phyloP scores from a whole-genome alignment of 2,329 filamentous ascomycete genomes.

The Cadophora sp. region DNA sequence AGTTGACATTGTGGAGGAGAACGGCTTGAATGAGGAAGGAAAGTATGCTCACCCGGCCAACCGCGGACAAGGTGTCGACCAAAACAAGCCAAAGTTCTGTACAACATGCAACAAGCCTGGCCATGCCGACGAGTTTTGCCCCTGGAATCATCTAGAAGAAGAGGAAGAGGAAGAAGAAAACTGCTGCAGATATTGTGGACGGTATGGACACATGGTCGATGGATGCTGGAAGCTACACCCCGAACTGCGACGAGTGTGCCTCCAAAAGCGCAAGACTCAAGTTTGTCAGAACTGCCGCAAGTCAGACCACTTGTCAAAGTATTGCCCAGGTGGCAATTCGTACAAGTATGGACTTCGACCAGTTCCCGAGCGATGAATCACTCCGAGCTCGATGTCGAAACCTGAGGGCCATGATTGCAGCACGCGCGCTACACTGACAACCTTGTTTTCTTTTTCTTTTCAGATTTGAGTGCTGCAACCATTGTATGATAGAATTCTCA shows the following conservation, averaged over 20 bases:
- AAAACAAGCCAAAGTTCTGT: slow-evolving; percentile 8
- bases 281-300: background rate
- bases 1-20: slow-evolving; percentile 3
- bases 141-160: background rate
- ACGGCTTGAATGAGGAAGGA: background rate
- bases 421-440: slow-evolving; percentile 10
- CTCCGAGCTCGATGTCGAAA: too few relatives aligned
- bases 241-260: background rate
- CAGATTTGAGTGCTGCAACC: background rate
- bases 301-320: background rate
- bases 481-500: background rate
- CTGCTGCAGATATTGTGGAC: background rate
- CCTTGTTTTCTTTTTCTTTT: background rate
- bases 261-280: background rate
- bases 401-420: background rate
- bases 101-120: background rate
- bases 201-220: background rate
- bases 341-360: slow-evolving; percentile 1
- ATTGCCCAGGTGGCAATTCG: background rate
- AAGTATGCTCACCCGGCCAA: background rate
- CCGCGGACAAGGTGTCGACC: background rate
- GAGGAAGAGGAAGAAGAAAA: slow-evolving; percentile 1
- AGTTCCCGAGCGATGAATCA: too few relatives aligned
- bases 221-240: background rate
- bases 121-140: slow-evolving; percentile 8